phyloP scores from a whole-genome alignment of 441 rosid species.

The Adansonia madagascariensis region DNA sequence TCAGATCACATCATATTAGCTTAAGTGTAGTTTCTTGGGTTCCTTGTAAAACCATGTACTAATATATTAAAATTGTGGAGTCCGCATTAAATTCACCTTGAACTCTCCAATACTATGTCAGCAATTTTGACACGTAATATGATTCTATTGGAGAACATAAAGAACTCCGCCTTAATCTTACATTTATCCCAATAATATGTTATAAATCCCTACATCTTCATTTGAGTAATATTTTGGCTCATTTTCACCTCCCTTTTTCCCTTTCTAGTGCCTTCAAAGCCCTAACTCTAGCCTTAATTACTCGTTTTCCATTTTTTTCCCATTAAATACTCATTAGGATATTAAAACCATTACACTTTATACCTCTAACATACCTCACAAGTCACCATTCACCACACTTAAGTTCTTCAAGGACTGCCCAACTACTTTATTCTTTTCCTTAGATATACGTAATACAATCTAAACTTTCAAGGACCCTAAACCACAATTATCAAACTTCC shows the following conservation, averaged over 20 bases:
- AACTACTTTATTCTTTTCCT: constrained; percentile 7
- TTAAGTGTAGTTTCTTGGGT: not conserved
- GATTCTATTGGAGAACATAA: constrained; percentile 9
- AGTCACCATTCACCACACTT: constrained; percentile 13
- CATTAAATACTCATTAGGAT: constrained; percentile 1
- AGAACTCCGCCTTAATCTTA: constrained; percentile 9
- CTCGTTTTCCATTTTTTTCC: constrained; percentile 6
- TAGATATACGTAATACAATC: not conserved
- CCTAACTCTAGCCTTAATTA: constrained; percentile 6
- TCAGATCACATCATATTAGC: not conserved
- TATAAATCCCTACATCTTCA: constrained; percentile 4
- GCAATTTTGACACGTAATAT: not conserved
- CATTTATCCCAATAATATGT: not conserved
- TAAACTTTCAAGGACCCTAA: constrained; percentile 3
- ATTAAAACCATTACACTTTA: not conserved
- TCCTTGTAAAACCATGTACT: not conserved
- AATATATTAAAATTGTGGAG: not conserved
- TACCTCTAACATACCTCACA: not conserved
- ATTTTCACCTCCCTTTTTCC: constrained; percentile 6
- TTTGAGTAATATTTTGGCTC: constrained; percentile 15
- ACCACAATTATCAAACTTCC: constrained; percentile 11
- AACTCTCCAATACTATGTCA: constrained; percentile 4
- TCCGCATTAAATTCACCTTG: not conserved
- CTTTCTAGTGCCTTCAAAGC: constrained; percentile 2
- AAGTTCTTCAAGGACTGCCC: constrained; percentile 3